phyloP scores from a whole-genome alignment of 305 asterid species.

The Petunia hybrid region DNA sequence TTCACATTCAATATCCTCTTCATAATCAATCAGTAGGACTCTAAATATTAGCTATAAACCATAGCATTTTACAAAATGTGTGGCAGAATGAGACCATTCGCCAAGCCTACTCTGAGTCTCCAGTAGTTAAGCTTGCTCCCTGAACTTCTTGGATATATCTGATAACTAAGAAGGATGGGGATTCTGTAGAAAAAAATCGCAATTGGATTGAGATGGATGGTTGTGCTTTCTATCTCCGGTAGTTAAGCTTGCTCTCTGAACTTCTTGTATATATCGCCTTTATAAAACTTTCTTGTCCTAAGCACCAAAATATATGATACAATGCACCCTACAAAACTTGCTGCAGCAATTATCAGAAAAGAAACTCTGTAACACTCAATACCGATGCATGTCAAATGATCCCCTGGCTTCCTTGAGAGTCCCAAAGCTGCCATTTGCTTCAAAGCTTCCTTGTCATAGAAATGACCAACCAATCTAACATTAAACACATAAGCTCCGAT shows the following conservation, averaged over 20 bases:
- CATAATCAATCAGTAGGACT: not conserved
- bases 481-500: conserved; percentile 45
- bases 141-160: conserved; percentile 46
- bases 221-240: no score
- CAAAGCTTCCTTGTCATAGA: conserved; percentile 43
- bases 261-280: conserved; percentile 44
- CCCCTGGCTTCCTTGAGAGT: conserved; percentile 32
- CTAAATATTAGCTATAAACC: not conserved
- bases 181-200: no score
- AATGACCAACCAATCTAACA: conserved; percentile 40
- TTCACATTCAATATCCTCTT: not conserved
- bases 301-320: conserved; percentile 42
- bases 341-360: conserved; percentile 43
- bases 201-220: no score
- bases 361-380: conserved; percentile 36
- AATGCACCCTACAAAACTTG: conserved; percentile 39
- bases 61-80: conserved; percentile 28
- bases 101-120: not conserved
- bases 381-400: conserved; percentile 45
- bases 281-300: conserved; percentile 46
- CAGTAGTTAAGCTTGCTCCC: conserved; percentile 31
- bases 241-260: conserved; percentile 35
- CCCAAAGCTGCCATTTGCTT: conserved; percentile 38
- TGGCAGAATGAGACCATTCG: conserved; percentile 4
- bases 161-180: no score